Conservation (phyloP, 2,329 filamentous ascomycete species). For the Monosporascus cannonballus region DNA sequence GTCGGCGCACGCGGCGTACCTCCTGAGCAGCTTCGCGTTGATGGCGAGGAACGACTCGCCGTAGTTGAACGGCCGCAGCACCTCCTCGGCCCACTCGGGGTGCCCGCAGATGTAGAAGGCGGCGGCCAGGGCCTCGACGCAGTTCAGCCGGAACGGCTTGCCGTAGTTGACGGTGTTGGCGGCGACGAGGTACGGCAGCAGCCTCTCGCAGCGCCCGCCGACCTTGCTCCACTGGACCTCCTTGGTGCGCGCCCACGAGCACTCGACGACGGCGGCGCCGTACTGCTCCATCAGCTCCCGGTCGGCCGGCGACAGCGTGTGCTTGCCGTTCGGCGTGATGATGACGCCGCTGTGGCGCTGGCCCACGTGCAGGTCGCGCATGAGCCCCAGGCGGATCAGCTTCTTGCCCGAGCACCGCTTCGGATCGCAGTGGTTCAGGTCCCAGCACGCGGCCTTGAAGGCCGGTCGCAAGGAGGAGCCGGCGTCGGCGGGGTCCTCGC, state of each 20-base stretch:
- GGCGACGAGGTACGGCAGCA: constrained; percentile 91
- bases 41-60: constrained; percentile 86
- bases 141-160: constrained; percentile 90
- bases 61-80: constrained; percentile 81
- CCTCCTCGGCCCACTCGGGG: constrained; percentile 79
- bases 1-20: constrained; percentile 77
- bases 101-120: constrained; percentile 92
- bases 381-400: constrained; percentile 84
- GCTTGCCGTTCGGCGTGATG: constrained; percentile 91
- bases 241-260: constrained; percentile 87
- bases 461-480: constrained; percentile 38
- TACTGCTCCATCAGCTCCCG: constrained; percentile 74
- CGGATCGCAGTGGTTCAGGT: constrained; percentile 93
- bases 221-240: constrained; percentile 90
- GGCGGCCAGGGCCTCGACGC: constrained; percentile 88
- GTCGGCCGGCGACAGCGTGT: constrained; percentile 77
- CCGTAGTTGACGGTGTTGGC: constrained; percentile 98
- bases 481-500: constrained; percentile 32
- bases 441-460: constrained; percentile 97
- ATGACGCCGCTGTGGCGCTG: constrained; percentile 90
- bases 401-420: constrained; percentile 95
- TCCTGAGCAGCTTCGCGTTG: constrained; percentile 73
- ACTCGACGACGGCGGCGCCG: constrained; percentile 94
- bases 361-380: constrained; percentile 87
- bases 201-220: constrained; percentile 84